Conservation (phyloP, 805 yeast genomes). For the Teunomyces panamensis region DNA sequence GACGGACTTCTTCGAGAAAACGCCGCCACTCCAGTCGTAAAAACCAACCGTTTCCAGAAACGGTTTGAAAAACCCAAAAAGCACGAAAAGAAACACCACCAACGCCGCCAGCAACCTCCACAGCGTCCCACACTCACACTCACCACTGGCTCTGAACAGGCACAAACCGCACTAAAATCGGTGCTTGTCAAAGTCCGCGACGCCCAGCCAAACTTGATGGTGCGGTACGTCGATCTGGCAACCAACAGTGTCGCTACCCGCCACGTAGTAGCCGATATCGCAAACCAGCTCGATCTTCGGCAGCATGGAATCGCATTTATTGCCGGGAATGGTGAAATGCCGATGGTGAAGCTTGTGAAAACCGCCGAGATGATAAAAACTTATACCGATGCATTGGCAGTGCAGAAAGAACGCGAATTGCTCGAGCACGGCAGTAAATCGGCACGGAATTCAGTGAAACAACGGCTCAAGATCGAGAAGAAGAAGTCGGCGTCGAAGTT, state of each 20-base stretch:
- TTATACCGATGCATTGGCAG: conserved; percentile 32
- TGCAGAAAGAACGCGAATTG: conserved; percentile 26
- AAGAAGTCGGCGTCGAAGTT: conserved; percentile 44
- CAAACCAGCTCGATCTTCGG: conserved; percentile 27
- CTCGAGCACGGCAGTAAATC: conserved; percentile 32
- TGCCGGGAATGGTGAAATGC: conserved; percentile 17
- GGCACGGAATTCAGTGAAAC: conserved; percentile 26
- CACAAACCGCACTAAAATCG: conserved; percentile 20
- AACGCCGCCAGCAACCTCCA: background rate
- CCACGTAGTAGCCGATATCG: conserved; percentile 28
- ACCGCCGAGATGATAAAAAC: conserved; percentile 31
- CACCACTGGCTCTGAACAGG: conserved; percentile 19
- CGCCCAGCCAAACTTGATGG: conserved; percentile 15
- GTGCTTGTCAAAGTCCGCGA: conserved; percentile 16
- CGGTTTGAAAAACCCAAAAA: background rate
- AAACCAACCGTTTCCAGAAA: conserved; percentile 1
- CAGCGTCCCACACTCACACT: conserved; percentile 13
- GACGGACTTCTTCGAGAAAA: background rate
- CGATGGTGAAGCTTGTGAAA: conserved; percentile 26
- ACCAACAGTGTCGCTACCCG: conserved; percentile 14
- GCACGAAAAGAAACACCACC: background rate
- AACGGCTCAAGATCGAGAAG: conserved; percentile 29
- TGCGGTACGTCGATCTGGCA: conserved; percentile 24
- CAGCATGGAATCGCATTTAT: conserved; percentile 23
- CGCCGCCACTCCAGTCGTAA: background rate